Conservation (phyloP, 106 monocot genomes). For the Dactylorhiza incarnata region DNA sequence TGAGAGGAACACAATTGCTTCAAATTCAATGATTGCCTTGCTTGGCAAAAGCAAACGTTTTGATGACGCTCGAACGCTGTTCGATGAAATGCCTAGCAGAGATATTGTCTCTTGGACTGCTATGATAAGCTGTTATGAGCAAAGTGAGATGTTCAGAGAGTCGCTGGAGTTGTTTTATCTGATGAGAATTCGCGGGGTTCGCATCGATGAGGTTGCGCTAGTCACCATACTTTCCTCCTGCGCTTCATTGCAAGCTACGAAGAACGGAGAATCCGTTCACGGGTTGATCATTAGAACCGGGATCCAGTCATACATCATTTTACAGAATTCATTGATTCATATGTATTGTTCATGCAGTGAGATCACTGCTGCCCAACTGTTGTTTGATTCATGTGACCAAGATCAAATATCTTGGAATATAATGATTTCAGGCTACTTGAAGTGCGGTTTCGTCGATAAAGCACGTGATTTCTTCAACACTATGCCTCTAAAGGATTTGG, state of each 20-base stretch:
- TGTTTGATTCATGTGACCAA: slow-evolving; percentile 43
- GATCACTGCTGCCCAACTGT: slow-evolving; percentile 23
- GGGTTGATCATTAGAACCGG: slow-evolving; percentile 47
- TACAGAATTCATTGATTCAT: slow-evolving; percentile 72
- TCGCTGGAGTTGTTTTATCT: slow-evolving; percentile 52
- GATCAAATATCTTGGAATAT: slow-evolving; percentile 94
- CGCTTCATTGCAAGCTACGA: slow-evolving; percentile 19
- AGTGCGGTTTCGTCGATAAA: slow-evolving; percentile 37
- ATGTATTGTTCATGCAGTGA: slow-evolving; percentile 58
- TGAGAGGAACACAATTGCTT: slow-evolving; percentile 43
- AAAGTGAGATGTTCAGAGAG: slow-evolving; percentile 50
- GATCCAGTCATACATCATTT: slow-evolving; percentile 43
- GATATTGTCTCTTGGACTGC: slow-evolving; percentile 81
- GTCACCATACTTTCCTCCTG: slow-evolving; percentile 64
- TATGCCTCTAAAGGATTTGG: slow-evolving; percentile 61
- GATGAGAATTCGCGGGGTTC: slow-evolving; percentile 32
- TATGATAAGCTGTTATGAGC: slow-evolving; percentile 72
- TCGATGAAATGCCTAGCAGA: slow-evolving; percentile 45
- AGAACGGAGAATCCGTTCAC: slow-evolving; percentile 49
- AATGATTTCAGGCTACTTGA: slow-evolving; percentile 70
- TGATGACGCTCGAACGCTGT: slow-evolving; percentile 42
- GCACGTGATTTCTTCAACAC: slow-evolving; percentile 39
- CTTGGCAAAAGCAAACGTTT: slow-evolving; percentile 32
- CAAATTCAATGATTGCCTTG: slow-evolving; percentile 73
- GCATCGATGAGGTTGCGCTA: slow-evolving; percentile 59